Base-by-base conservation (phyloP, 2,329 filamentous ascomycete species). In the Penicillium capsulatum region DNA sequence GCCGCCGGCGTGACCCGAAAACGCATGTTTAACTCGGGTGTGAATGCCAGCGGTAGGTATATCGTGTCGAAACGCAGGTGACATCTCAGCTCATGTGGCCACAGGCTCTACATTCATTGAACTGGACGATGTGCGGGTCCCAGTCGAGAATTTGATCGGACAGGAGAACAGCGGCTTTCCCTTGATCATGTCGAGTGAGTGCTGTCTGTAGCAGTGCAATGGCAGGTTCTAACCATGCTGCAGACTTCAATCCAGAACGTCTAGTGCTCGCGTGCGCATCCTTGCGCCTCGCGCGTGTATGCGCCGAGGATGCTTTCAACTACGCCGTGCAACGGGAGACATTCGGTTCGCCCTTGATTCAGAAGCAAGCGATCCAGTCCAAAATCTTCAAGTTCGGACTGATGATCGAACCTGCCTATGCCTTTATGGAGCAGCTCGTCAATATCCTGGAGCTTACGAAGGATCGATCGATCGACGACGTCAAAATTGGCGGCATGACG, bases 231-330 rank as follows among this genome's bases (percentile, higher is more conserved):
- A 17, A 40, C 16, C 10, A 9, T 7, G 2, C 9, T 20, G 28
- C 45, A 60, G 70, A 87, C 65, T 87, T 88, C 72, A 88, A 88
- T 63, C 83, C 86, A 57, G 84, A 89, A 59, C 76, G 84, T 0
- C 70, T 87, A 3, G 72, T 72, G 5, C 82, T 88, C 40, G 74
- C 80, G 2, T 78, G 85, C 29, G 73, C 76, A 2, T 75, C 76
- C 2, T 80, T 82, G 1, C 70, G 83, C 4, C 71, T 81, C 47
- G 71, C 81, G 2, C 70, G 76, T 3, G 77, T 83, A 3, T 81
- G 78, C 6, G 68, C 83, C 2, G 64, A 71, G 35, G 66, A 78
- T 4, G 80, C 80, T 0, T 77, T 81, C 55, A 77, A 76, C 42
- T 84, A 84, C 51, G 73, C 75, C 17, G 61, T 82, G 45, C 80